Base-by-base conservation (phyloP, 345 rosid species). In the Arabidopsis arenosa region DNA sequence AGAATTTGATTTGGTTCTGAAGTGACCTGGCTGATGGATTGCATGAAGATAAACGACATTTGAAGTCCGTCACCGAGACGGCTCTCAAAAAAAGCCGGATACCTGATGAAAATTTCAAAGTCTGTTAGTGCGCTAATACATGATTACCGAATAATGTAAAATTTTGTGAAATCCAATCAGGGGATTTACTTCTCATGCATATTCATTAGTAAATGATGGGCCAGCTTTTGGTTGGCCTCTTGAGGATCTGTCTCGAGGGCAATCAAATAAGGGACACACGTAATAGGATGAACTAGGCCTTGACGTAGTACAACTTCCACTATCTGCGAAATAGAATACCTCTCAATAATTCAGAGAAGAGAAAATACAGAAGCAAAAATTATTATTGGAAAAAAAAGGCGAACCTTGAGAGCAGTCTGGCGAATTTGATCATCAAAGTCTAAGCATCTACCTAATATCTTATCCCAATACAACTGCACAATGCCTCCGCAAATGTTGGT, bases 261-360 rank as follows among this genome's bases (percentile, higher is more conserved):
- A 84, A 96, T 93, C 80, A 96, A 89, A 83, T 91, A 84, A 17
- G 99, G 98, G 76, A 96, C 99, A 81, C 98, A 96, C 39, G 98
- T 96, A 60, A 96, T 96, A 75, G 99, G 98, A 85, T 96, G 99
- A 74, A 96, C 98, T 75, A 96, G 97, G 79, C 99, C 99, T 83
- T 96, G 99, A 39, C 97, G 97, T 55, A 96, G 86, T 60, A 89
- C 99, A 43, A 96, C 82, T 83, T 96, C 99, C 80, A 96, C 98
- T 75, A 96, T 96, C 99, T 96, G 92, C 87, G 78, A 12, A 71
- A 39, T 32, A 75, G 35, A 66, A 70, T 30, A 7, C 18, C 30
- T 51, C 44, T 49, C 64, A 59, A 65, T 57, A 43, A 41, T 65
- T 70, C 32, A 70, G 40, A 57, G 4, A 70, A 7, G 47, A 51